A percentile compares a stretch with the other conserved stretches of the same genome.
phyloP scores from a whole-genome alignment of 495 filamentous ascomycete species.

The Oidiodendron maius region DNA sequence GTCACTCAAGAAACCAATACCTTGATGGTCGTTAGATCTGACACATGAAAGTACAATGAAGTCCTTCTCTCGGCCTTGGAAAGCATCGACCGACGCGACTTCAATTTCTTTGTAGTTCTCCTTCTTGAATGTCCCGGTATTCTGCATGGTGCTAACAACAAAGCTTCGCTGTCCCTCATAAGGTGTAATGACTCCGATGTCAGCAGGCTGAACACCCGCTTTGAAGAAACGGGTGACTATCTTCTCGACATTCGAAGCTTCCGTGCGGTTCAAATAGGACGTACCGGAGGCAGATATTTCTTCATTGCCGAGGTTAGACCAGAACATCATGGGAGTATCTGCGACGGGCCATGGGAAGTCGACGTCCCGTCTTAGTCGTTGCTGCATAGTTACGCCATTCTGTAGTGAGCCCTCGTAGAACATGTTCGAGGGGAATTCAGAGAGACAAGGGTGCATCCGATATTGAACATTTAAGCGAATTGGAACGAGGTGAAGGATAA shows the following conservation, averaged over 20 bases:
- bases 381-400: constrained; percentile 88
- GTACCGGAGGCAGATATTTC: constrained; percentile 98
- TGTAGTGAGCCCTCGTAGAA: constrained; percentile 98
- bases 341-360: constrained; percentile 97
- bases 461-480: constrained; percentile 97
- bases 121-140: constrained; percentile 94
- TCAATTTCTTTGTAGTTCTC: constrained; percentile 99
- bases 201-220: constrained; percentile 85
- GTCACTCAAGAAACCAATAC: constrained; percentile 98
- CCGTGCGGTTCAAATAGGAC: constrained; percentile 95
- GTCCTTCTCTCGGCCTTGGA: constrained; percentile 98
- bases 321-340: constrained; percentile 99
- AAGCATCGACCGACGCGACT: constrained; percentile 96
- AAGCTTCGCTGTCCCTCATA: constrained; percentile 99
- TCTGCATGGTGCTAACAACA: constrained; percentile 98
- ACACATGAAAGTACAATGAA: constrained; percentile 98
- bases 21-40: constrained; percentile 97
- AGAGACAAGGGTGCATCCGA: constrained; percentile 98
- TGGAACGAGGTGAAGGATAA: constrained; percentile 85
- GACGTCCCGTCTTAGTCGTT: constrained; percentile 85
- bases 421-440: constrained; percentile 98
- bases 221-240: constrained; percentile 99
- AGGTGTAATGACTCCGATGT: constrained; percentile 97
- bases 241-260: constrained; percentile 96
- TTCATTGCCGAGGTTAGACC: constrained; percentile 96